These are phyloP conservation scores for Penicillium griseofulvum DNA, from an alignment of 2,329 filamentous ascomycete genomes.

Conservation along the genomic window DNA sequence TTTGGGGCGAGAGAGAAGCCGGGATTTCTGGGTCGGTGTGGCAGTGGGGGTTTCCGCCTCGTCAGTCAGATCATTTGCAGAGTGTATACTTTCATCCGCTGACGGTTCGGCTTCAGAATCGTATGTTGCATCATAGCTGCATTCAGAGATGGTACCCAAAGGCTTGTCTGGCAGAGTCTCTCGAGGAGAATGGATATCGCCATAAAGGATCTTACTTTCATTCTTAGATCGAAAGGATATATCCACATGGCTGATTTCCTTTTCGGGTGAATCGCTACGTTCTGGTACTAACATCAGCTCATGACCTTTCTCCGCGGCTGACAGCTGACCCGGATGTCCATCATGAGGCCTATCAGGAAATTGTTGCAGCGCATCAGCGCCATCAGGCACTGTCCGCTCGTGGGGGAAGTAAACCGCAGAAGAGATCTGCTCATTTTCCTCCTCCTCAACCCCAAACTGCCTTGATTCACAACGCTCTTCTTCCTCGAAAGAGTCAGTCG, in stretches of 20 bases:
- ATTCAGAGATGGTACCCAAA: slow-evolving; percentile 38
- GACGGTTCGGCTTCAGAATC: slow-evolving; percentile 50
- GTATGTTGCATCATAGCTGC: slow-evolving; percentile 40
- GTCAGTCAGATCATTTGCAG: slow-evolving; percentile 51
- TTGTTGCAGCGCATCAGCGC: slow-evolving; percentile 24
- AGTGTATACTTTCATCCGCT: slow-evolving; percentile 43
- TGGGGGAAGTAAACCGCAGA: slow-evolving; percentile 65
- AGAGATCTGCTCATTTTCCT: slow-evolving; percentile 62
- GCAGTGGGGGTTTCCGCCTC: slow-evolving; percentile 53
- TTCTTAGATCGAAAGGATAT: slow-evolving; percentile 61
- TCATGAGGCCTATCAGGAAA: slow-evolving; percentile 20
- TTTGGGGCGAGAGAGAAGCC: slow-evolving; percentile 29
- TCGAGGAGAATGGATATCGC: slow-evolving; percentile 49
- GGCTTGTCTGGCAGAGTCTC: slow-evolving; percentile 40
- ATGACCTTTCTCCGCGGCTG: slow-evolving; percentile 27
- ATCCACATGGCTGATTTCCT: slow-evolving; percentile 55
- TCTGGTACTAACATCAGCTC: slow-evolving; percentile 29
- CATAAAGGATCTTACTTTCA: slow-evolving; percentile 60
- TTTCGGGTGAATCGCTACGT: slow-evolving; percentile 25
- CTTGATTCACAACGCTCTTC: slow-evolving; percentile 23
- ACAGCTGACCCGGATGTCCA: slow-evolving; percentile 26
- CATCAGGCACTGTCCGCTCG: slow-evolving; percentile 45
- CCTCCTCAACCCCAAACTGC: slow-evolving; percentile 55
- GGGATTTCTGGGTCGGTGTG: slow-evolving; percentile 38
- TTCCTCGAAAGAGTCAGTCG: slow-evolving; percentile 24